Evolutionary conservation across 1,284 basidiomycete species (phyloP), one percentile per base, ranked within the genome.

Genomic region (Cutaneotrichosporon cutaneum): DNA sequence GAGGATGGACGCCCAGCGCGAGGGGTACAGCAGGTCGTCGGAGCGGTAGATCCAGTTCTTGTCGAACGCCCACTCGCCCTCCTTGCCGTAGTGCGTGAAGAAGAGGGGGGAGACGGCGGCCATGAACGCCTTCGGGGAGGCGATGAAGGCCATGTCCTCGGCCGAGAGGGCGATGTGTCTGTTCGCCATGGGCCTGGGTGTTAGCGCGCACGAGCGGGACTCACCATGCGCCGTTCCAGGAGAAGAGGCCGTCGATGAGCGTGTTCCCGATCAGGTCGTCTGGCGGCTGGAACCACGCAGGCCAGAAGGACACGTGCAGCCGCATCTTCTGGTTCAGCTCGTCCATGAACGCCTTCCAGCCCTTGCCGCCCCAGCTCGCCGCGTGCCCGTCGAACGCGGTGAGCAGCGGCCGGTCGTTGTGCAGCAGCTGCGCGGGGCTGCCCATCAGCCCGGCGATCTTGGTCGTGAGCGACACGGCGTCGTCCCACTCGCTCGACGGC

Each of bases 51-150:
- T 77, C 70, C 70, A 78, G 68, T 79, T 79, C 76, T 81, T 80
- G 70, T 79, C 74, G 68, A 72, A 80, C 0, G 73, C 77, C 72
- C 72, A 80, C 24, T 70, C 58, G 7, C 77, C 77, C 16, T 64
- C 64, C 14, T 68, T 73, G 13, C 80, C 80, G 61, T 81, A 81
- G 63, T 81, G 79, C 4, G 86, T 86, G 69, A 84, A 86, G 76
- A 87, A 87, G 79, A 85, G 83, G 4, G 85, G 85, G 0, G 84
- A 85, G 13, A 86, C 81, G 4, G 83, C 82, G 0, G 85, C 85
- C 86, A 87, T 87, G 71, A 84, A 86, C 18, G 83, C 81, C 54
- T 82, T 82, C 1, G 76, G 72, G 44, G 65, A 62, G 3, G 66
- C 21, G 26, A 77, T 52, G 61, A 77, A 80, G 9, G 68, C 62